Percentiles rank a stretch among this genome's conserved stretches.
phyloP scores from a whole-genome alignment of 345 rosid species.

The Laguncularia racemosa region DNA sequence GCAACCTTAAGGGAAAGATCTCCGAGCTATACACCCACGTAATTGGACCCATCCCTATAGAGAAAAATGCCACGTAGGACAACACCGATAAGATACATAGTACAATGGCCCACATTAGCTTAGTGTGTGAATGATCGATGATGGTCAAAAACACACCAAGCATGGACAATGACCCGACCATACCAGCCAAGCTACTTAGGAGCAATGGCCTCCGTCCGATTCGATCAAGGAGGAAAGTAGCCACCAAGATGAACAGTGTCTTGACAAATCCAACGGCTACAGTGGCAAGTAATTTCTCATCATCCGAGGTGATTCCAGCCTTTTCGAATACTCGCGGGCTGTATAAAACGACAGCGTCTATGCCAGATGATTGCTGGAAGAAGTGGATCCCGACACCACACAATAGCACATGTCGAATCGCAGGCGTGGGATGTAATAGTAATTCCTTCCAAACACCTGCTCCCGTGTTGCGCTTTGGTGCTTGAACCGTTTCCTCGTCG shows the following conservation, averaged over 20 bases:
- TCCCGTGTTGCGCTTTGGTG: not conserved
- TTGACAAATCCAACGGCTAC: not conserved
- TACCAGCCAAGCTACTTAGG: not conserved
- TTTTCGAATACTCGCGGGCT: not conserved
- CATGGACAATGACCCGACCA: not conserved
- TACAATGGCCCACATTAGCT: conserved; percentile 49
- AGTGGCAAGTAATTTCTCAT: not conserved
- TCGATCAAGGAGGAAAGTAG: not conserved
- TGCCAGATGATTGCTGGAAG: conserved; percentile 30
- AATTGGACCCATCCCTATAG: conserved; percentile 76
- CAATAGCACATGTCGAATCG: not conserved
- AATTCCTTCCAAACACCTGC: not conserved
- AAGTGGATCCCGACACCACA: conserved; percentile 12
- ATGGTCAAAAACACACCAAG: not conserved
- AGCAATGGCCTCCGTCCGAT: not conserved
- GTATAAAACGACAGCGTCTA: conserved; percentile 24
- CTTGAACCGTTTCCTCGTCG: not conserved
- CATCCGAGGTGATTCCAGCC: not conserved
- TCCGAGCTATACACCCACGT: conserved; percentile 72
- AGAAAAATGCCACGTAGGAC: conserved; percentile 52
- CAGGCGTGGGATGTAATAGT: not conserved
- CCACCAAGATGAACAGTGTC: not conserved
- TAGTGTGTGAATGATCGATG: conserved; percentile 17
- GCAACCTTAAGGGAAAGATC: conserved; percentile 64
- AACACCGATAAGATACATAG: conserved; percentile 43